Base-by-base conservation (phyloP, 1,284 basidiomycete genomes). In the Phylloboletellus chloephorus region DNA sequence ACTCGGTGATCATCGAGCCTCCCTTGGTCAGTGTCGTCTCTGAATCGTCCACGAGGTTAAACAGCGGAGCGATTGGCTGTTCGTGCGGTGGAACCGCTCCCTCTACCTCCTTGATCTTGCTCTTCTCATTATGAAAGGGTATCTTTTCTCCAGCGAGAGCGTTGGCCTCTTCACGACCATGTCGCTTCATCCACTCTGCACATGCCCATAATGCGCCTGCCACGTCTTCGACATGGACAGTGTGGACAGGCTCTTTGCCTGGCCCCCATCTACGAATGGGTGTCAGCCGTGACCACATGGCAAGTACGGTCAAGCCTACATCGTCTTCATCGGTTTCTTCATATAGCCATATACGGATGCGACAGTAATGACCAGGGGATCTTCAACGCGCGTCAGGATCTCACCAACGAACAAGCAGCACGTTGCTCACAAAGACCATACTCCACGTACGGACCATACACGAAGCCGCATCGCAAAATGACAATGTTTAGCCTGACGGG, bases 1-100 rank as follows among this genome's bases (percentile, higher is more conserved):
- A 76, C 13, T 79, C 74, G 2, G 86, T 81, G 16, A 88, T 76
- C 8, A 74, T 76, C 44, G 77, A 73, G 3, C 83, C 88, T n/a
- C 86, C 74, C 43, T 80, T 83, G 21, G 82, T 69, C 42, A 89
- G 71, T 2, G 88, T 91, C 46, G 78, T 80, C 39, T 88, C 73
- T 9, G 80, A 79, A 46, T 92, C 85, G 57, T 94, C 91, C 45
- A 84, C 88, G 42, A 93, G 60, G 58, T 93, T 91, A 68, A 94
- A 93, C 24, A 93, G 52, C 8, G 89, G 88, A 3, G 82, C 83
- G 22, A 77, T 58, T 7, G 82, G 64, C 51, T 80, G 79, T 51
- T 69, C 64, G 32, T 76, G 69, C 11, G 75, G 69, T 4, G 79
- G 66, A 13, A 76, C 66, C 60, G 82, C 71, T 33, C 78, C 80